Percentiles rank a stretch among this genome's conserved stretches.
These are phyloP conservation scores for Exidia glandulosa DNA, from an alignment of 768 basidiomycete genomes.

Conservation along the genomic window DNA sequence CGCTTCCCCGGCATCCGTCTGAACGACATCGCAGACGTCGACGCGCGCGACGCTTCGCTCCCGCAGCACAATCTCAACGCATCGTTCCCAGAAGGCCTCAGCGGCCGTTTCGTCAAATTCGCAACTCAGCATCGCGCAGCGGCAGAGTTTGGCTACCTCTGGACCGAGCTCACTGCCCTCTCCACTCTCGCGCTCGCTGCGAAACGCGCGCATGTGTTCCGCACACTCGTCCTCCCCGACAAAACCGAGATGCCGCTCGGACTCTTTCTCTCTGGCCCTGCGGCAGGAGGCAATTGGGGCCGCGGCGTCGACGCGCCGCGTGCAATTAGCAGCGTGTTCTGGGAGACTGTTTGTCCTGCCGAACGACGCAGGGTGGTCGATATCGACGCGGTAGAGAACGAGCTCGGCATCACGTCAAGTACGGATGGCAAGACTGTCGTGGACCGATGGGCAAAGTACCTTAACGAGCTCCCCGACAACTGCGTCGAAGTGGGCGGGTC, in stretches of 20 bases:
- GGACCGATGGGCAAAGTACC: slow-evolving; percentile 36
- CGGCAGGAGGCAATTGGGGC: slow-evolving; percentile 35
- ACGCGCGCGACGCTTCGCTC: neutral
- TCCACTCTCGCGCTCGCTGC: neutral
- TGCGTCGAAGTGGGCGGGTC: slow-evolving; percentile 29
- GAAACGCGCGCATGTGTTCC: neutral
- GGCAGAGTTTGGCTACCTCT: neutral
- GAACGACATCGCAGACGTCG: neutral
- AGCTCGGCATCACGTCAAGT: slow-evolving; percentile 22
- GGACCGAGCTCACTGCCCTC: neutral
- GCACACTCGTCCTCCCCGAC: neutral
- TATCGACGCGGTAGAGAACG: slow-evolving; percentile 10
- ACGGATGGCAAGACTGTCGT: slow-evolving; percentile 31
- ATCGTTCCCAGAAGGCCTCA: neutral
- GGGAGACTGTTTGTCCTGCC: slow-evolving; percentile 33
- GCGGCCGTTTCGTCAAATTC: neutral
- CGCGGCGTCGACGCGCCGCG: slow-evolving; percentile 14
- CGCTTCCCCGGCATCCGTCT: neutral
- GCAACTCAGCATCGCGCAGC: neutral
- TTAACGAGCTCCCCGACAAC: slow-evolving; percentile 23
- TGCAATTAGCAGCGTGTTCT: slow-evolving; percentile 40
- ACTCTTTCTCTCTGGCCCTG: slow-evolving; percentile 45
- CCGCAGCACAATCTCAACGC: neutral
- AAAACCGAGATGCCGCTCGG: slow-evolving; percentile 33
- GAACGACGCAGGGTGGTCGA: slow-evolving; percentile 23